Evolutionary conservation across 2,329 filamentous ascomycete genomes (phyloP), one percentile per base, ranked within the genome.

Genomic region (Fusarium bulbicola): DNA sequence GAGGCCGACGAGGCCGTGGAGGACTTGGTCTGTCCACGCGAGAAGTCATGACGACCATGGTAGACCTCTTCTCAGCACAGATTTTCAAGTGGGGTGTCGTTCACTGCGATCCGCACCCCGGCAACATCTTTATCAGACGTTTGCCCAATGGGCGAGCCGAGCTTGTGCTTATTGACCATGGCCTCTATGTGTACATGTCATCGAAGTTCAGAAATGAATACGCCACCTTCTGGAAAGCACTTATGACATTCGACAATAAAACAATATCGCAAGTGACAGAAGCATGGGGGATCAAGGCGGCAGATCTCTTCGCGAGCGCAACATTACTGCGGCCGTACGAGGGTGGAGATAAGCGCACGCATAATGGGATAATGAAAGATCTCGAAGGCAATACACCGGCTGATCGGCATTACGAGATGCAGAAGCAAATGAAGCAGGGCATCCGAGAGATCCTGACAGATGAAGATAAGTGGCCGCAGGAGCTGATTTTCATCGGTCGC

Each of bases 71-170:
- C 85, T 93, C 92, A n/a, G 95, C 94, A 6, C 95, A 98, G 80
- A 98, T 98, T 88, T 99, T 98, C 86, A 92, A 97, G 73, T 98
- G 94, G 93, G 96, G 96, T 18, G 89, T 93, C 47, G 93, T 98
- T 1, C 95, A 99, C 84, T 98, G 95, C 83, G 96, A 99, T 81
- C 96, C 96, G 15, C 96, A 99, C 79, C 96, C 96, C 3, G 95
- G 95, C 34, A 99, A 99, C 83, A 96, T 98, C 81, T 97, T 99
- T 84, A 92, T 98, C 79, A 92, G 96, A 14, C 92, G 96, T 14
- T 86, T 94, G 21, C 93, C 95, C 3, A 91, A 88, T 47, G 95
- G 95, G n/a, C 88, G 90, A 47, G 88, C 95, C 2, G 95, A 99
- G 84, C 88, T 99, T 36, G 95, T 98, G 2, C 91, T 99, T 40